Percentiles rank a stretch among this genome's conserved stretches.
phyloP scores from a whole-genome alignment of 2,329 filamentous ascomycete species.

The Iodosphaeria phyllophila region DNA sequence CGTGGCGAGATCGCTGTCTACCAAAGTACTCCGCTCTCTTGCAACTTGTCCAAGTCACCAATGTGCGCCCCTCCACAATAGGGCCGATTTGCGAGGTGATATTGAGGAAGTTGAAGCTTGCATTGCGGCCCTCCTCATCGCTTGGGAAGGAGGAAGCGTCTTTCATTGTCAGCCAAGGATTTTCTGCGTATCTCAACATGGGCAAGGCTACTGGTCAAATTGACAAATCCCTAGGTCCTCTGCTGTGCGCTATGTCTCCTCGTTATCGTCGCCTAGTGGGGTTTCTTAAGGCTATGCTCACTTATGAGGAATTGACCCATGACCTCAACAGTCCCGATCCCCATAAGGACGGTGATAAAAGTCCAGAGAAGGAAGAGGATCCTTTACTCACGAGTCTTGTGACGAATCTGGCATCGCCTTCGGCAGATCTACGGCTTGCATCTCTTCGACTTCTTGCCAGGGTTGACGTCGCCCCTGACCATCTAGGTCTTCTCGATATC shows the following conservation, averaged over 20 bases:
- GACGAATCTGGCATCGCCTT: conserved; percentile 55
- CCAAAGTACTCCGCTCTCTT: conserved; percentile 51
- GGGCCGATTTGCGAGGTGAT: conserved; percentile 47
- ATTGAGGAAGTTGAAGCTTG: conserved; percentile 45
- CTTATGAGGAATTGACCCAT: conserved; percentile 26
- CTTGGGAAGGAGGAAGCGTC: conserved; percentile 43
- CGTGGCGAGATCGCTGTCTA: conserved; percentile 43
- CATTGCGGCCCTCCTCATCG: conserved; percentile 39
- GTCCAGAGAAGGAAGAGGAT: conserved; percentile 37
- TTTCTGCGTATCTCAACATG: conserved; percentile 53
- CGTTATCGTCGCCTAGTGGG: conserved; percentile 44
- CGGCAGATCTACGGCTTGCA: conserved; percentile 52
- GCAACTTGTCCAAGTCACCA: conserved; percentile 39
- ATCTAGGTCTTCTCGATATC: conserved; percentile 32
- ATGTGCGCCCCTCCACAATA: conserved; percentile 46
- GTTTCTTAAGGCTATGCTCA: conserved; percentile 45
- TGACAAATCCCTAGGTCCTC: conserved; percentile 41
- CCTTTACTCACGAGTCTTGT: conserved; percentile 46
- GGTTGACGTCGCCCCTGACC: conserved; percentile 30
- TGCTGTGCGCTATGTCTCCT: conserved; percentile 46
- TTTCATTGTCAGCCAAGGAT: conserved; percentile 59
- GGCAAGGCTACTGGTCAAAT: conserved; percentile 36
- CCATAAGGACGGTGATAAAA: conserved; percentile 15
- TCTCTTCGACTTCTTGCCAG: conserved; percentile 55
- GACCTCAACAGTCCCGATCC: conserved; percentile 10